Base-by-base conservation (phyloP, 352 stramenopile genomes). In the Phytophthora foliorum region DNA sequence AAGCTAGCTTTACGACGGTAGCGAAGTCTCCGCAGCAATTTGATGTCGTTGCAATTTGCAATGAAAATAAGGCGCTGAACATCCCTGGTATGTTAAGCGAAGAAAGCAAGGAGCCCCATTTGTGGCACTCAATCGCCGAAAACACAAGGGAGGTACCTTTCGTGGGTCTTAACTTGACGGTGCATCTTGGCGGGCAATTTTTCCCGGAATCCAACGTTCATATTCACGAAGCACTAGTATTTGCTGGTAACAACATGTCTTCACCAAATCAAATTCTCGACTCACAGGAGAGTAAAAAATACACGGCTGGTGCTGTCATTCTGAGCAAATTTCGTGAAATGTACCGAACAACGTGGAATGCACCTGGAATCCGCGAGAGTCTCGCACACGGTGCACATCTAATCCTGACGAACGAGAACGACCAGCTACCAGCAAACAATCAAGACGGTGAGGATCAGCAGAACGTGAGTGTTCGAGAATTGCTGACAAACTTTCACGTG, bases 311-410 rank as follows among this genome's bases (percentile, higher is more conserved):
- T 10, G 29, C 27, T 39, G 44, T 44, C 0, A 63, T 89, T 27
- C 50, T 74, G 6, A 59, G 77, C 1, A 74, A 80, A 13, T 58
- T 94, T 27, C 77, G 82, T 1, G 60, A 91, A 38, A 66, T 81
- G 24, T 88, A 89, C 27, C 74, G 86, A n/a, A 41, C 82, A 5
- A 45, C 62, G 4, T 94, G 86, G 86, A 91, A 78, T 38, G 57
- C 77, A 14, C 84, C 86, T 31, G 81, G 78, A 6, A 63, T 86
- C 10, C 75, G 74, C 7, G 64, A 89, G 34, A 52, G 77, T 14
- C 69, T 93, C 6, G 72, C 74, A 3, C 75, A 78, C 19, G 80
- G 83, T 0, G 75, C 77, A 0, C 77, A 90, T 19, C 21, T 93
- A 2, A 73, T 91, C 19, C 32, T 91, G 14, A 72, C 53, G 5